phyloP scores from a whole-genome alignment of 345 rosid genomes.

The Barbarea vulgaris region DNA sequence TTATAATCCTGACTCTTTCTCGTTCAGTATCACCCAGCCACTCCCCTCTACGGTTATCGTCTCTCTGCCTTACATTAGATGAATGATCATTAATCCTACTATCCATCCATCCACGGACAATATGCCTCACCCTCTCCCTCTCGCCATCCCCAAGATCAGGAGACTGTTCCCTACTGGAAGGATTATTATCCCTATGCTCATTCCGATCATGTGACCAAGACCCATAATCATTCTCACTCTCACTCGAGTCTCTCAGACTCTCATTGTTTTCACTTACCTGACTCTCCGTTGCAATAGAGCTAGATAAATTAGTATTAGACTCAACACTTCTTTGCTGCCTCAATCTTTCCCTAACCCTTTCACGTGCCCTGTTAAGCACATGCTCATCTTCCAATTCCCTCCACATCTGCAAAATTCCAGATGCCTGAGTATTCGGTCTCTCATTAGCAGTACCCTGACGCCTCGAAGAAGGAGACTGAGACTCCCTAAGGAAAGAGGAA shows the following conservation, averaged over 20 bases:
- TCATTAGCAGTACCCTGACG: slow-evolving; percentile 68
- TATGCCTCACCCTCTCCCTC: slow-evolving; percentile 97
- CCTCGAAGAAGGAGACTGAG: slow-evolving; percentile 73
- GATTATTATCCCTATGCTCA: slow-evolving; percentile 56
- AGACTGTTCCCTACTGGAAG: slow-evolving; percentile 89
- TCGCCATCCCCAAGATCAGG: slow-evolving; percentile 92
- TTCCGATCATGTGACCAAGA: slow-evolving; percentile 72
- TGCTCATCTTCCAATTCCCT: slow-evolving; percentile 99
- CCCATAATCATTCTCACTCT: slow-evolving; percentile 86
- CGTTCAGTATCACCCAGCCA: slow-evolving; percentile 99
- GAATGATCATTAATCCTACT: slow-evolving; percentile 72
- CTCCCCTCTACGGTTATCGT: slow-evolving; percentile 71
- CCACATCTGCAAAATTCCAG: slow-evolving; percentile 96
- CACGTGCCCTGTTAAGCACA: slow-evolving; percentile 79
- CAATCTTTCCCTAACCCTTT: slow-evolving; percentile 61
- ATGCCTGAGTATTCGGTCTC: slow-evolving; percentile 86
- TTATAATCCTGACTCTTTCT: slow-evolving; percentile 93
- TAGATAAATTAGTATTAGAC: slow-evolving; percentile 51
- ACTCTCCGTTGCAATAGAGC: slow-evolving; percentile 56
- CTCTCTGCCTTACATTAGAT: slow-evolving; percentile 62
- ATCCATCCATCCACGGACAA: slow-evolving; percentile 93
- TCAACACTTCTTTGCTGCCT: slow-evolving; percentile 66
- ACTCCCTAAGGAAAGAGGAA: slow-evolving; percentile 90
- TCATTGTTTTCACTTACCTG: slow-evolving; percentile 70
- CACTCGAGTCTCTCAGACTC: slow-evolving; percentile 69